These are phyloP conservation scores for Metschnikowia kunwiensis DNA, from an alignment of 805 yeast genomes.

Conservation along the genomic window DNA sequence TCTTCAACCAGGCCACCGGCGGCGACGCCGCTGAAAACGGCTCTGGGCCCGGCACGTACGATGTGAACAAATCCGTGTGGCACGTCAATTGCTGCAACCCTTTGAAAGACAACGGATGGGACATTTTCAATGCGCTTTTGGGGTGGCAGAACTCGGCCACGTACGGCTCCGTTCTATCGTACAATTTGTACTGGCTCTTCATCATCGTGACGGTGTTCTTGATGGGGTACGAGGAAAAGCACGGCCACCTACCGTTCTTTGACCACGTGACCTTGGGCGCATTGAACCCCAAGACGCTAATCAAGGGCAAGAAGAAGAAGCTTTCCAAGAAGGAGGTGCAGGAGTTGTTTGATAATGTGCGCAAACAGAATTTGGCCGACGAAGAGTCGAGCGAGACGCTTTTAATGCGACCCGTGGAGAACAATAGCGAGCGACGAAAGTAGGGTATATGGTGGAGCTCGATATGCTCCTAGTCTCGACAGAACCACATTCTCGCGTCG, in stretches of 20 bases:
- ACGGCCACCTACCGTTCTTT: constrained; percentile 74
- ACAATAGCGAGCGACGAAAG: too few species aligned
- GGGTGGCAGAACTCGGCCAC: constrained; percentile 99
- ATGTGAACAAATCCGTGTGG: constrained; percentile 78
- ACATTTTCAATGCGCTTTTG: constrained; percentile 85
- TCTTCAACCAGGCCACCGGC: constrained; percentile 66
- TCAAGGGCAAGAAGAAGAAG: constrained; percentile 64
- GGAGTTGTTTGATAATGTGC: constrained; percentile 44
- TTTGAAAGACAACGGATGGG: constrained; percentile 88
- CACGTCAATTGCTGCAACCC: constrained; percentile 98
- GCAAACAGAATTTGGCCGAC: constrained; percentile 17
- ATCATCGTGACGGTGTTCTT: constrained; percentile 52
- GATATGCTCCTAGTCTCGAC: too few species aligned
- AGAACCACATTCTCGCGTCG: too few species aligned
- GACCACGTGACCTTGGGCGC: constrained; percentile 33
- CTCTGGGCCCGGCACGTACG: constrained; percentile 92
- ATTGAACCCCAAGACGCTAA: constrained; percentile 73
- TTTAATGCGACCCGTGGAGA: too few species aligned
- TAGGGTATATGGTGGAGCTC: too few species aligned
- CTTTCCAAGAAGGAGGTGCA: constrained; percentile 51
- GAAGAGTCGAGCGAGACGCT: constrained; percentile 5
- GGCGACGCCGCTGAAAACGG: constrained; percentile 95
- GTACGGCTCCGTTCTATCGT: constrained; percentile 83
- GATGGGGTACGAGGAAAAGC: constrained; percentile 81
- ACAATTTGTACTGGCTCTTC: constrained; percentile 83